Base-by-base conservation (phyloP, 371 early-diverging fungal species). In the Mortierella polycephala region DNA sequence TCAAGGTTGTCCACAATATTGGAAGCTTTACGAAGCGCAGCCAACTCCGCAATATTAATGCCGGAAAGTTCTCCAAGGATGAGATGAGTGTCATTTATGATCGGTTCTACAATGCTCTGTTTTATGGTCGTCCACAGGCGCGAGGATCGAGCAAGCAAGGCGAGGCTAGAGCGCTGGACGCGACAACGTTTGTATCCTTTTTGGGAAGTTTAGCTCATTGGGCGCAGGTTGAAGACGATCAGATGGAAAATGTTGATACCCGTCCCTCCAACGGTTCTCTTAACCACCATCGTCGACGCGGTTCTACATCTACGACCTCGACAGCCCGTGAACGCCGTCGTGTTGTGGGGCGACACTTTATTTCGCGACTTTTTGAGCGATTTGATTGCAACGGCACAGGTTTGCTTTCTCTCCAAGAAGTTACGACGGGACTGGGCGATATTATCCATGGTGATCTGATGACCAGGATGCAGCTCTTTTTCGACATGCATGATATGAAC, bases 1-100 rank as follows among this genome's bases (percentile, higher is more conserved):
- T 97, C 62, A 95, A 95, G 72, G 96, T 98, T 14, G 94, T 96
- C n/a, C 97, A 98, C 65, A 93, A 94, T 20, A 92, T 99, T 67
- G 96, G 96, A 81, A 90, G 91, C 40, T 99, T 95, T 67, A 93
- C 98, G 0, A 98, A 97, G 67, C 91, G 96, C 70, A 92, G 92
- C 0, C 88, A 93, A 16, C 85, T 98, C 37, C 91, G 98, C 16
- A 94, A 95, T 71, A 81, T 98, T 30, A 82, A 86, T 1, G 86
- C 92, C 51, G 88, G 89, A 50, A 90, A 90, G 39, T 94, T 98
- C 61, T 89, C 88, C 65, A 95, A 95, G 69, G 93, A 95, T 40
- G 92, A 97, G 68, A 82, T 98, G 42, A 87, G 93, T 30, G 86
- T 90, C 39, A 81, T 98, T 23, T 98, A 97, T 81, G 97, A 98